These are phyloP conservation scores for Claviceps quebecensis DNA, from an alignment of 2,329 filamentous ascomycete species.

Conservation along the genomic window DNA sequence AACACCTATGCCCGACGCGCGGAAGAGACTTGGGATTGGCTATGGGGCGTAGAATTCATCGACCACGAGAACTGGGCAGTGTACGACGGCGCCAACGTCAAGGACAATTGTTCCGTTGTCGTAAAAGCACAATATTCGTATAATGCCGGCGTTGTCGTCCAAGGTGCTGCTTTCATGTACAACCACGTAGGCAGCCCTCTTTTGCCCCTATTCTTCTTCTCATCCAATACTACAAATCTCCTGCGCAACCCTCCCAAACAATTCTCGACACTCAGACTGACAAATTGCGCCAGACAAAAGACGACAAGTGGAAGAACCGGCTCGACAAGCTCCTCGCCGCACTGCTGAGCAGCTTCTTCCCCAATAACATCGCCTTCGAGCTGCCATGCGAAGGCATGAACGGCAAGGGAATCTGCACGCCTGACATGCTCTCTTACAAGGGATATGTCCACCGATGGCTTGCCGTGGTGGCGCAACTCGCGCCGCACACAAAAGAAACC, in stretches of 20 bases:
- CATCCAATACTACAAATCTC: too few relatives aligned
- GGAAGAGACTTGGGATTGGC: conserved; percentile 47
- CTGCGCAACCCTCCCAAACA: background rate
- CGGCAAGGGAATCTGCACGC: conserved; percentile 40
- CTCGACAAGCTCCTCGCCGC: conserved; percentile 40
- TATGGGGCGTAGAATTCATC: conserved; percentile 31
- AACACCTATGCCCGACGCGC: conserved; percentile 50
- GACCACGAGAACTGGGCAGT: conserved; percentile 45
- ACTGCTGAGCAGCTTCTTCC: conserved; percentile 36
- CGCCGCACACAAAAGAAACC: conserved; percentile 33
- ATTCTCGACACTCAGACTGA: conserved; percentile 6
- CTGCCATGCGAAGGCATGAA: conserved; percentile 43
- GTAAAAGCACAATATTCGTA: conserved; percentile 53
- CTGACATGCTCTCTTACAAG: conserved; percentile 30
- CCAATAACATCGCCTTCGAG: conserved; percentile 48
- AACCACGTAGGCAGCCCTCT: conserved; percentile 34
- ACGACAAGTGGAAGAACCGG: conserved; percentile 11
- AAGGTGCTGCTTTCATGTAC: conserved; percentile 55
- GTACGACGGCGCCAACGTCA: conserved; percentile 47
- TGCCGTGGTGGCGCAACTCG: conserved; percentile 34
- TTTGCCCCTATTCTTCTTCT: background rate
- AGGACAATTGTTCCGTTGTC: conserved; percentile 43
- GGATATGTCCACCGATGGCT: conserved; percentile 39
- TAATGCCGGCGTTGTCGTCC: conserved; percentile 46
- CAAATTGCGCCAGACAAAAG: conserved; percentile 23